Evolutionary conservation across 208 protist genomes (phyloP).

Genomic region (Balamuthia mandrillaris): DNA sequence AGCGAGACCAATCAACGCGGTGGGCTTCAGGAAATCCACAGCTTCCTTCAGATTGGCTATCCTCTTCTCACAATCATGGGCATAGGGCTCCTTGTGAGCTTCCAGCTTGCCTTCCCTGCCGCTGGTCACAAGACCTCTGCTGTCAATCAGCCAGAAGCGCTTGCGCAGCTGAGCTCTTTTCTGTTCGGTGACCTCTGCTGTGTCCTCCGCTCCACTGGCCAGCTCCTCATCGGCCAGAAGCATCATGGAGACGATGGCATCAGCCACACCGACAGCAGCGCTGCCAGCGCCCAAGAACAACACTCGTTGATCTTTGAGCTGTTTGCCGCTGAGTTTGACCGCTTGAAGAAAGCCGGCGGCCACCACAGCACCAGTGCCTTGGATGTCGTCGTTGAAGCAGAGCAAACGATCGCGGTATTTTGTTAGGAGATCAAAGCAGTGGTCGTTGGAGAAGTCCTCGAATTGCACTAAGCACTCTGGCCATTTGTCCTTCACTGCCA

Average conservation of each 20-base stretch:
- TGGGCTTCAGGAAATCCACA: constrained; percentile 84
- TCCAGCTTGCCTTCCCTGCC: constrained; percentile 70
- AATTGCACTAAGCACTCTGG: constrained; percentile 81
- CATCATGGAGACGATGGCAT: constrained; percentile 81
- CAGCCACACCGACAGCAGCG: constrained; percentile 73
- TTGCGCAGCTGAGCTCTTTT: constrained; percentile 82
- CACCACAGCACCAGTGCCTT: constrained; percentile 87
- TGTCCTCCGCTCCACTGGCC: constrained; percentile 63
- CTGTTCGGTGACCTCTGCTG: constrained; percentile 62
- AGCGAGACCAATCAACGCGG: constrained; percentile 88
- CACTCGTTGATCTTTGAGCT: constrained; percentile 54
- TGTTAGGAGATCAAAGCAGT: constrained; percentile 89
- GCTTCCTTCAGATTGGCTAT: constrained; percentile 44
- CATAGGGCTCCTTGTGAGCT: constrained; percentile 82
- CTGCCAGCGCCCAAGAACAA: constrained; percentile 72
- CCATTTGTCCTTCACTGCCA: constrained; percentile 76
- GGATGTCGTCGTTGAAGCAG: constrained; percentile 97
- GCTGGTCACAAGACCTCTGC: not conserved
- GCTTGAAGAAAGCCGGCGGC: constrained; percentile 66
- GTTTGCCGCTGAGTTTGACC: constrained; percentile 7
- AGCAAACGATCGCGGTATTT: constrained; percentile 81
- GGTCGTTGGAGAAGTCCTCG: constrained; percentile 92
- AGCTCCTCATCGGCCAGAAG: constrained; percentile 72
- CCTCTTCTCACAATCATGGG: constrained; percentile 60
- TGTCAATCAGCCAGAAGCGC: constrained; percentile 74